Conservation (phyloP, 1,139 yeast species). For the Ashbya aceris region DNA sequence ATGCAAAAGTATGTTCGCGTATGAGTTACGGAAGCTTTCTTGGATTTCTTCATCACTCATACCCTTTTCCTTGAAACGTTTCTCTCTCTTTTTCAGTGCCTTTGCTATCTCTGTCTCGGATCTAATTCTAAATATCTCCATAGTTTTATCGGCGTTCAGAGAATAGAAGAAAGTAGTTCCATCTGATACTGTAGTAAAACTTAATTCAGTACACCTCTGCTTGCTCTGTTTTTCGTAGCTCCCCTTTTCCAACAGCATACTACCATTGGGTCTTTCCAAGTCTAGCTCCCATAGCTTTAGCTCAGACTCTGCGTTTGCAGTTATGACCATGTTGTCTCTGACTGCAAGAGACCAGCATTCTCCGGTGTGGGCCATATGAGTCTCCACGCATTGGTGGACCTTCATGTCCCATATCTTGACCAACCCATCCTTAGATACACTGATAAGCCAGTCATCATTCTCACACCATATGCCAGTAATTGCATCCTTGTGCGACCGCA, state of each 20-base stretch:
- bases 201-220: slow-evolving; percentile 57
- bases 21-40: slow-evolving; percentile 44
- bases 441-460: slow-evolving; percentile 60
- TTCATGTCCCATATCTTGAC: slow-evolving; percentile 89
- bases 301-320: slow-evolving; percentile 75
- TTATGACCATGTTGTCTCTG: slow-evolving; percentile 39
- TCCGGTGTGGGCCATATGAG: slow-evolving; percentile 87
- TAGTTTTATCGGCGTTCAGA: slow-evolving; percentile 69
- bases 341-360: slow-evolving; percentile 84
- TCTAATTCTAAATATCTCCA: slow-evolving; percentile 77
- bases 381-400: slow-evolving; percentile 83
- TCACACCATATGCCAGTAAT: slow-evolving; percentile 63
- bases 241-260: slow-evolving; percentile 55
- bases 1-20: slow-evolving; percentile 50
- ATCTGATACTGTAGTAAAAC: slow-evolving; percentile 38
- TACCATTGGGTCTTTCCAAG: slow-evolving; percentile 42
- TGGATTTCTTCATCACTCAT: slow-evolving; percentile 53
- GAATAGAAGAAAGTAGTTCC: slow-evolving; percentile 49
- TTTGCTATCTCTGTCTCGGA: slow-evolving; percentile 69
- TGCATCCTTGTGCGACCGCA: slow-evolving; percentile 83
- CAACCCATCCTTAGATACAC: slow-evolving; percentile 82
- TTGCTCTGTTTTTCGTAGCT: slow-evolving; percentile 68
- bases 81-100: slow-evolving; percentile 70
- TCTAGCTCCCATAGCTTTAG: slow-evolving; percentile 74
- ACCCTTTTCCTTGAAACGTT: slow-evolving; percentile 68